These are phyloP conservation scores for Paramecium sexaurelia DNA, from an alignment of 73 alveolate species.

Conservation along the genomic window DNA sequence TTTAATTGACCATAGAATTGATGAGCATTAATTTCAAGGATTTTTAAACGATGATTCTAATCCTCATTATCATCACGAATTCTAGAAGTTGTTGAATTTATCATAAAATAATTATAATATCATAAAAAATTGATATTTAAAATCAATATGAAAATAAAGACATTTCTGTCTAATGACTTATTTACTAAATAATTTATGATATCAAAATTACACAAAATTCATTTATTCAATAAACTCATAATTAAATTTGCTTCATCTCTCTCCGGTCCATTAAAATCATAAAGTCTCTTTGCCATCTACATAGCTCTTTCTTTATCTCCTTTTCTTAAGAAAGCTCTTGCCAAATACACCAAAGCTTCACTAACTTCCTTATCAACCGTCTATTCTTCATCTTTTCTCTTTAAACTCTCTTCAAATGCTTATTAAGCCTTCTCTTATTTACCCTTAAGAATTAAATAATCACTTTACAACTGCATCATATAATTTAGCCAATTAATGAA, in stretches of 20 bases:
- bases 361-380: slow-evolving; percentile 87
- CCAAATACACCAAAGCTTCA: slow-evolving; percentile 91
- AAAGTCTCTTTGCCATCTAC: slow-evolving; percentile 86
- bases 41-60: not conserved
- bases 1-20: not conserved
- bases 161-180: too few species aligned
- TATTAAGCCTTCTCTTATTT: slow-evolving; percentile 88
- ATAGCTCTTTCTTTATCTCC: slow-evolving; percentile 86
- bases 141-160: too few species aligned
- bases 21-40: slow-evolving; percentile 14
- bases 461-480: slow-evolving; percentile 83
- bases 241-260: slow-evolving; percentile 68
- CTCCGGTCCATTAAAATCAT: slow-evolving; percentile 90
- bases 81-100: not conserved
- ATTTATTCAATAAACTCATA: slow-evolving; percentile 40
- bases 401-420: slow-evolving; percentile 89
- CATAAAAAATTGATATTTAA: too few species aligned
- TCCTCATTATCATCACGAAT: not conserved
- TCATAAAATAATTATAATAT: not conserved
- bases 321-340: slow-evolving; percentile 82
- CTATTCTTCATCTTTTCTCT: slow-evolving; percentile 87
- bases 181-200: too few species aligned
- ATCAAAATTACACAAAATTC: not conserved
- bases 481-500: slow-evolving; percentile 92
- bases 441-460: not conserved